Base-by-base conservation (phyloP, 2,329 filamentous ascomycete species). In the Chalaropsis ovoidea region DNA sequence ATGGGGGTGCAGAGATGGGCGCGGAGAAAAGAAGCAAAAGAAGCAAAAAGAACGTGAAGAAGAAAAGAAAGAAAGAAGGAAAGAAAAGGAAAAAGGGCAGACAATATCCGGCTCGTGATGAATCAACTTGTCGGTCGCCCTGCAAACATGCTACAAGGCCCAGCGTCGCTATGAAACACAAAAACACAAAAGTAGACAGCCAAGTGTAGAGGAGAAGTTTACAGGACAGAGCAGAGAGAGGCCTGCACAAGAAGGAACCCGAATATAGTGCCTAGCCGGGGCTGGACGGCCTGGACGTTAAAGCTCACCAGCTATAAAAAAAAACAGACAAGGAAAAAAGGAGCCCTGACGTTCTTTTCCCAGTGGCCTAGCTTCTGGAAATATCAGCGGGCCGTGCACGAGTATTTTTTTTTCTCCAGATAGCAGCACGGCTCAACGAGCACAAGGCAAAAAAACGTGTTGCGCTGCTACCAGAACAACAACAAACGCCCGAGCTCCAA, bases 361-460 rank as follows among this genome's bases (percentile, higher is more conserved):
- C 10, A 35, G 17, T 58, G 3, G 54, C n/a, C n/a, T 35, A 35
- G 54, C 27, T 52, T 52, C 22, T 52, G 8, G 22, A 52, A 24
- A 52, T 52, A 52, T 52, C 22, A 52, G 47, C 15, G 54, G 54
- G 2, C 54, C 54, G 54, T 58, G 54, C 54, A 58, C 54, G 54
- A 58, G 54, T 58, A 39, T 58, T 58, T 58, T 58, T 56, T 58
- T 19, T 58, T 58, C 54, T 58, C 39, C 54, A 58, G 54, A 58
- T 58, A 58, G 10, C 54, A 19, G 54, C 54, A 58, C 54, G 54
- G 54, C 54, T 58, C 54, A 39, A 27, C 24, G 54, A 58, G 24
- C 13, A 58, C 3, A 35, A 35, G 27, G 17, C 27, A 56, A 35
- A 31, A 56, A 35, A 56, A 56, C 24, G 27, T 35, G 27, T n/a